Evolutionary conservation across 2,329 filamentous ascomycete genomes (phyloP), one percentile per base, ranked within the genome.

Genomic region (Hansfordia pulvinata): DNA sequence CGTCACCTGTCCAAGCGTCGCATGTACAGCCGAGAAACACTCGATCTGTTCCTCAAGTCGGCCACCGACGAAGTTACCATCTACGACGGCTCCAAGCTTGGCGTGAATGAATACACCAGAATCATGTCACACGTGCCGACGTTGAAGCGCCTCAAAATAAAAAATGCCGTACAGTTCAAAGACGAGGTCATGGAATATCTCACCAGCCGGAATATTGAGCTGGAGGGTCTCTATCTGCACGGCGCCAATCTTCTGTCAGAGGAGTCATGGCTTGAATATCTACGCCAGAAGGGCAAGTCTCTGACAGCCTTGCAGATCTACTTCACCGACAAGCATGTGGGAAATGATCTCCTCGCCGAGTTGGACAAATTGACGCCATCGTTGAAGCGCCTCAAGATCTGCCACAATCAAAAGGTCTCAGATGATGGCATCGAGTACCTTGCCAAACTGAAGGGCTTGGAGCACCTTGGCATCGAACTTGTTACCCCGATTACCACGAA

Each of bases 141-240:
- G 5, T 57, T 93, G 28, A 71, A 71, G 40, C 66, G 65, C 22
- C 62, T 94, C 30, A 79, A 84, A 36, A 57, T 93, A 8, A 74
- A 79, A 25, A 88, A 86, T 42, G 83, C 77, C n/a, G 81, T 90
- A 26, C 86, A 93, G 44, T 78, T 94, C 61, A 93, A 93, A 51
- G 80, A 94, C 42, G 62, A 64, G 20, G 79, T 85, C 21, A 66
- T 94, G 50, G 70, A 83, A 27, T 93, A 88, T 47, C 68, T 94
- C 42, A 60, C 82, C 12, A 73, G 74, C 29, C 79, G 82, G 25
- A 66, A 79, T 26, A 67, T 72, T 26, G 53, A 66, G 7, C 59
- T 94, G n/a, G 68, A 74, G 32, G 64, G 72, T 30, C 61, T 96
- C 22, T 80, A 84, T 35, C 63, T 96, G 1, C 77, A 90, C 35